Base-by-base conservation (phyloP, 139 green algal genomes). In the Auxenochlorella pyrenoidosa region DNA sequence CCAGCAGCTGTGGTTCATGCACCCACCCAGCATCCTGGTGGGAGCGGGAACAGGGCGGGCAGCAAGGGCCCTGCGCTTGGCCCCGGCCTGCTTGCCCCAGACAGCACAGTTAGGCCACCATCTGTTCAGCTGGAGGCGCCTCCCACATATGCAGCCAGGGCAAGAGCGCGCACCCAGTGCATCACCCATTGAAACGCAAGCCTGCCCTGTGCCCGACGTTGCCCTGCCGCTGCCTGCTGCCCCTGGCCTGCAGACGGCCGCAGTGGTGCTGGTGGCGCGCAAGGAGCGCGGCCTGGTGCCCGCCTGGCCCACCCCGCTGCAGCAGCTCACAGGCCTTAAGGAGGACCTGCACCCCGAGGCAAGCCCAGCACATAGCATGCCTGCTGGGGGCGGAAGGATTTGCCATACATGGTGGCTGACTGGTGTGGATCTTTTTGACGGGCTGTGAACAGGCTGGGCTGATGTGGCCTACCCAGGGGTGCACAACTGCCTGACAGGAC, bases 271-370 rank as follows among this genome's bases (percentile, higher is more conserved):
- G 40, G 75, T 87, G 34, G 88, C 88, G 51, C 88, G 91, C 16
- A 66, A 70, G 47, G 78, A 85, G 75, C 88, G 90, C n/a, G 93
- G 94, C 40, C 87, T 86, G 13, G 87, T 93, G 58, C 94, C 94
- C 13, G 84, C 84, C 79, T 95, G 92, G 91, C 94, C 94, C 30
- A 87, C 68, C 3, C 90, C 90, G 81, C 90, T 97, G 72, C 59
- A 65, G 58, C 66, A 86, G 59, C 75, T 94, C 41, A 93, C 92
- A 28, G 83, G 87, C 22, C 89, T 40, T 22, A 12, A n/a, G 21
- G 82, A 72, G 34, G 47, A 51, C 13, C 13, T 32, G n/a, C 82
- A 87, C 70, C 34, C 68, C n/a, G 36, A 87, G 82, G 82, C 80
- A 51, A 24, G 82, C 19, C 10, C 12, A 22, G 47, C 47, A 54